phyloP scores from a whole-genome alignment of 441 rosid genomes.

The Kokia cookei region DNA sequence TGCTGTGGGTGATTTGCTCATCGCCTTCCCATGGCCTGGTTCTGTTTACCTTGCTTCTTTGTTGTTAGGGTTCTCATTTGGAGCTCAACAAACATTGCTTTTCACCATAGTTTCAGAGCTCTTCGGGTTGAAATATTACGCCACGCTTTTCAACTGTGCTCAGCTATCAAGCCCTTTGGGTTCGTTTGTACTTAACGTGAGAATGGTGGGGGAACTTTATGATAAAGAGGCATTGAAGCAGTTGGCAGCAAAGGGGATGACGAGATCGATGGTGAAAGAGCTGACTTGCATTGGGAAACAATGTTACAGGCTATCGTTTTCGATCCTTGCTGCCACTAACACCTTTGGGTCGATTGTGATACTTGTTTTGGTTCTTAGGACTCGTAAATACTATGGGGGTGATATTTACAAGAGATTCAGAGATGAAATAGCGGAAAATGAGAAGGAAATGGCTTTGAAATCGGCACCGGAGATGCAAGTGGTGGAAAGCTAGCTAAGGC shows the following conservation, averaged over 20 bases:
- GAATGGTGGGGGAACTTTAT: slow-evolving; percentile 18
- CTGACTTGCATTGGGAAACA: slow-evolving; percentile 22
- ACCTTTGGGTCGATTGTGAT: slow-evolving; percentile 9
- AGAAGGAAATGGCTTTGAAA: slow-evolving; percentile 9
- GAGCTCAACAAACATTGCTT: slow-evolving; percentile 24
- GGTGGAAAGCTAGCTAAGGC: not conserved
- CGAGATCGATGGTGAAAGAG: slow-evolving; percentile 15
- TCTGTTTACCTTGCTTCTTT: slow-evolving; percentile 25
- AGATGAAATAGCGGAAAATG: slow-evolving; percentile 13
- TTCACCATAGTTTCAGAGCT: slow-evolving; percentile 31
- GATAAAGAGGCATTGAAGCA: slow-evolving; percentile 27
- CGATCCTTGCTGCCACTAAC: slow-evolving; percentile 13
- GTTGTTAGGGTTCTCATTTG: slow-evolving; percentile 24
- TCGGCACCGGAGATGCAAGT: not conserved
- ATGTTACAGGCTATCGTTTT: slow-evolving; percentile 24
- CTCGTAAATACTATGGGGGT: slow-evolving; percentile 17
- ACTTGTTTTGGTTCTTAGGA: slow-evolving; percentile 25
- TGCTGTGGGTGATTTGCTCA: slow-evolving; percentile 11
- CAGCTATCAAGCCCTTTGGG: slow-evolving; percentile 30
- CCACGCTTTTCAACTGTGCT: slow-evolving; percentile 27
- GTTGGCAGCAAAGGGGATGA: slow-evolving; percentile 16
- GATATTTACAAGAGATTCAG: slow-evolving; percentile 27
- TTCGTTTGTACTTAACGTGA: slow-evolving; percentile 19
- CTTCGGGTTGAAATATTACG: slow-evolving; percentile 30
- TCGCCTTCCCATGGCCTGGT: slow-evolving; percentile 11